These are phyloP conservation scores for Ogataea henricii DNA, from an alignment of 805 yeast species.

Conservation along the genomic window DNA sequence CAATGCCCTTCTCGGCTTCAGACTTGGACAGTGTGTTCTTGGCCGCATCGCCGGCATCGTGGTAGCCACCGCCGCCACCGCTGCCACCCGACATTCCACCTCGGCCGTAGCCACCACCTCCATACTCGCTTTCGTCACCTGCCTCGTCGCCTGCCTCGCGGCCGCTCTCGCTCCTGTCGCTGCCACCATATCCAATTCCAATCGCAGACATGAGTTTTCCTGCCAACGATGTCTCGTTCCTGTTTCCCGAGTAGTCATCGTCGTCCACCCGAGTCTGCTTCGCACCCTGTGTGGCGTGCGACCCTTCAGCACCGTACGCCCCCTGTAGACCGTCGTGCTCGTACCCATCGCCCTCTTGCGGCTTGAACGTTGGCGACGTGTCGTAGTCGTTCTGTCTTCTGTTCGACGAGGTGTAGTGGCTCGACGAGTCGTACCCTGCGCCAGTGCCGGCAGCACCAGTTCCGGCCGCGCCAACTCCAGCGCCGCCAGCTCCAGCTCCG, in stretches of 20 bases:
- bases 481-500: neutral
- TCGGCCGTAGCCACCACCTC: too few species aligned
- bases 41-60: conserved; percentile 10
- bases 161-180: neutral
- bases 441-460: neutral
- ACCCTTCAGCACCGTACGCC: conserved; percentile 1
- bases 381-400: conserved; percentile 6
- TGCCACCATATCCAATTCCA: conserved; percentile 14
- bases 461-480: too few species aligned
- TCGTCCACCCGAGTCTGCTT: neutral
- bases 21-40: conserved; percentile 13
- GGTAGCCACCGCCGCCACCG: neutral
- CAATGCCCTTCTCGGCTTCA: conserved; percentile 10
- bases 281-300: neutral
- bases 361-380: conserved; percentile 19
- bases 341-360: conserved; percentile 8
- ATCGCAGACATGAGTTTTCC: conserved; percentile 19
- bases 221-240: conserved; percentile 12
- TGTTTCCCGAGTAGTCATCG: neutral
- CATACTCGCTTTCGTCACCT: neutral
- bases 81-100: neutral
- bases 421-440: neutral
- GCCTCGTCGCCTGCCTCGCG: neutral
- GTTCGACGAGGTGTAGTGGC: conserved; percentile 13
- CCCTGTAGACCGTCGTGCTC: conserved; percentile 1